A percentile compares a stretch with the other conserved stretches of the same genome.
These are phyloP conservation scores for Cladophialophora bantiana DNA, from an alignment of 2,329 filamentous ascomycete genomes.

Conservation along the genomic window DNA sequence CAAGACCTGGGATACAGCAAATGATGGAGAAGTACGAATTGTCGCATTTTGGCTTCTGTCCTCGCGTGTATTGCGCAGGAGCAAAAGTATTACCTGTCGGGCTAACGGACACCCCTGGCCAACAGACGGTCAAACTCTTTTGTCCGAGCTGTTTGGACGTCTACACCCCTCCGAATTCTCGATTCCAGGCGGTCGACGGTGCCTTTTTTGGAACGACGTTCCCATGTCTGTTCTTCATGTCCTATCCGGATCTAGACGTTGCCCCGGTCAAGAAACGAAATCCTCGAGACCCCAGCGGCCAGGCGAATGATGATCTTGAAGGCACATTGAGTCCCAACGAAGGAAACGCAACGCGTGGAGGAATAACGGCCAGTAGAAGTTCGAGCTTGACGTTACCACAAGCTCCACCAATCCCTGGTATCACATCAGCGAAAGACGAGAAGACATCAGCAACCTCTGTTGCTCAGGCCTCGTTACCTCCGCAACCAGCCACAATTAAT, in stretches of 20 bases:
- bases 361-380: constrained; percentile 39
- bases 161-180: constrained; percentile 95
- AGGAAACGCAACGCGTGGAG: constrained; percentile 29
- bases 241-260: constrained; percentile 94
- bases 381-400: constrained; percentile 37
- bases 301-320: constrained; percentile 37
- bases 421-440: constrained; percentile 42
- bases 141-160: constrained; percentile 96
- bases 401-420: constrained; percentile 42
- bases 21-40: constrained; percentile 99
- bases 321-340: constrained; percentile 41
- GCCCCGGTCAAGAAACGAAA: constrained; percentile 67
- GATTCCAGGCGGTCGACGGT: constrained; percentile 96
- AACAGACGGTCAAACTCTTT: constrained; percentile 98
- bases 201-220: constrained; percentile 99
- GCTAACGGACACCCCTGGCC: constrained; percentile 89
- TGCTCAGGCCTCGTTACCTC: constrained; percentile 46
- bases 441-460: constrained; percentile 45
- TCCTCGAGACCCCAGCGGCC: constrained; percentile 30
- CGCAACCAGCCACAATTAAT: constrained; percentile 70
- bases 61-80: constrained; percentile 89
- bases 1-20: constrained; percentile 92
- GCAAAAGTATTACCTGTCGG: constrained; percentile 92
- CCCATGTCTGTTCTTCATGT: constrained; percentile 96
- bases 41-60: constrained; percentile 93